Percentiles rank a stretch among this genome's conserved stretches.
Evolutionary conservation across 2,329 filamentous ascomycete genomes (phyloP).

Genomic region (Daldinia eschscholtzii): DNA sequence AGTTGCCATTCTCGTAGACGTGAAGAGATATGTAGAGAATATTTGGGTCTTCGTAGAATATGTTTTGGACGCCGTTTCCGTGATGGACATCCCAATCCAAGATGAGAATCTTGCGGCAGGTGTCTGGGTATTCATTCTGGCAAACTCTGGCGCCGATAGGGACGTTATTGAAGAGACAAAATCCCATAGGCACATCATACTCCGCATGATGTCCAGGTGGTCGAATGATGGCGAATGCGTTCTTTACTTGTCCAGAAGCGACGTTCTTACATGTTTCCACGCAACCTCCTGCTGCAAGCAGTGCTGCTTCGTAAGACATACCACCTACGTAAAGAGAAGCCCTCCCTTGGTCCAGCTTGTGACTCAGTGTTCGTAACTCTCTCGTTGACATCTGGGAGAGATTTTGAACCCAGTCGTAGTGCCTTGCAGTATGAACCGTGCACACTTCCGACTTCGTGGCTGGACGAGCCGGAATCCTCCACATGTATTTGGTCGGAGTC

Average conservation of each 20-base stretch:
- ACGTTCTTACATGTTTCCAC: conserved; percentile 98
- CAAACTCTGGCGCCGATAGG: conserved; percentile 91
- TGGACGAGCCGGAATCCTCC: conserved; percentile 81
- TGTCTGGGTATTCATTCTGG: conserved; percentile 81
- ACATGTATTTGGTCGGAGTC: conserved; percentile 73
- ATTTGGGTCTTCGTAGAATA: conserved; percentile 95
- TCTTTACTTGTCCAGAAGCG: conserved; percentile 84
- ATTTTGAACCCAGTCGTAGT: conserved; percentile 81
- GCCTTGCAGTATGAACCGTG: conserved; percentile 80
- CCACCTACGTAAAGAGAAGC: conserved; percentile 87
- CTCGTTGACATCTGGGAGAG: conserved; percentile 67
- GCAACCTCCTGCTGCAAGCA: conserved; percentile 89
- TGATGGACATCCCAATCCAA: conserved; percentile 89
- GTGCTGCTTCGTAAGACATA: conserved; percentile 82
- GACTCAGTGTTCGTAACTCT: conserved; percentile 77
- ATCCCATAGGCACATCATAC: conserved; percentile 86
- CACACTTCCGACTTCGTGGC: conserved; percentile 85
- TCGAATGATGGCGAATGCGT: conserved; percentile 94
- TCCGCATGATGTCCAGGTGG: conserved; percentile 97
- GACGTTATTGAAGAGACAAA: conserved; percentile 98
- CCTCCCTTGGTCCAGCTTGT: conserved; percentile 70
- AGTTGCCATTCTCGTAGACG: conserved; percentile 84
- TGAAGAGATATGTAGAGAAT: conserved; percentile 96
- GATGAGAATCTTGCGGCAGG: conserved; percentile 89
- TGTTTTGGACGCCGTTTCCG: conserved; percentile 95